Evolutionary conservation across 768 basidiomycete species (phyloP).

Genomic region (Pisolithus microcarpus): DNA sequence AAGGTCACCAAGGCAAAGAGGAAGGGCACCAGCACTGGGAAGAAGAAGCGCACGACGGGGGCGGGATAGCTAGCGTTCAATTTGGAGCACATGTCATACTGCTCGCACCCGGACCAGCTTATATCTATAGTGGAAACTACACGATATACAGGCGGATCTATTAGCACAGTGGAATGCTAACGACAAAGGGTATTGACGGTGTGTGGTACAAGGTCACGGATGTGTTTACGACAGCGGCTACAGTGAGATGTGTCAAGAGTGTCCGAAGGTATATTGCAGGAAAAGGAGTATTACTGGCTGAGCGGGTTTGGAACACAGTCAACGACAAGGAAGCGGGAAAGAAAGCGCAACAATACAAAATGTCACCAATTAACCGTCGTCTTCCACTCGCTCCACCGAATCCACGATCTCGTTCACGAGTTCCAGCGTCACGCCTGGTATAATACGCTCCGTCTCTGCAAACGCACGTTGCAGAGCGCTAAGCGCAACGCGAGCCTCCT

Average conservation of each 20-base stretch:
- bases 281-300: conserved; percentile 3
- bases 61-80: conserved; percentile 5
- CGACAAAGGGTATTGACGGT: conserved; percentile 6
- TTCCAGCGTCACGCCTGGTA: conserved; percentile 91
- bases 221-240: conserved; percentile 11
- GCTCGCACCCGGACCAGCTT: not conserved
- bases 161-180: conserved; percentile 6
- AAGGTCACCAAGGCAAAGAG: conserved; percentile 72
- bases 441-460: conserved; percentile 89
- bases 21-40: conserved; percentile 39
- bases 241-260: not conserved
- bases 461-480: conserved; percentile 86
- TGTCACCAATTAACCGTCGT: conserved; percentile 39
- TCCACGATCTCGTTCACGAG: conserved; percentile 92
- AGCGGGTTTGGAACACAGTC: conserved; percentile 12
- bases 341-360: conserved; percentile 9
- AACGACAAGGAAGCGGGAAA: conserved; percentile 10
- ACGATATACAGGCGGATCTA: conserved; percentile 19
- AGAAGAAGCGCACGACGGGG: conserved; percentile 58
- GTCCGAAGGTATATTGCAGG: not conserved
- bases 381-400: conserved; percentile 85
- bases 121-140: conserved; percentile 14
- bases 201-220: conserved; percentile 3
- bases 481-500: conserved; percentile 82
- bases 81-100: not conserved